phyloP scores from a whole-genome alignment of 2,329 filamentous ascomycete genomes.

The Hymenoscyphus occultus region DNA sequence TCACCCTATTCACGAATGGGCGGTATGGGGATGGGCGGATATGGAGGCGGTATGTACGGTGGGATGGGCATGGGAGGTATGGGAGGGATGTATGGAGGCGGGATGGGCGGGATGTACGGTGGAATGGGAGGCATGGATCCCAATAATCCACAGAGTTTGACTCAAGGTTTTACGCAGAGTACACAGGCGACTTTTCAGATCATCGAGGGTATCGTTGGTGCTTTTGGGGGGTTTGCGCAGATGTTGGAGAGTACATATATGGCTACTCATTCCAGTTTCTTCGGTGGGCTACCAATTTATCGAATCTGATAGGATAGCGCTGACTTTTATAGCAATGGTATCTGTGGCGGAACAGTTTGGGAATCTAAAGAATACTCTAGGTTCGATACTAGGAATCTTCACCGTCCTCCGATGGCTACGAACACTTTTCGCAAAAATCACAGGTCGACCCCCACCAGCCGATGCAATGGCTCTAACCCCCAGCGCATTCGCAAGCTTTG shows the following conservation, averaged over 20 bases:
- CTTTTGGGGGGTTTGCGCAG: constrained; percentile 96
- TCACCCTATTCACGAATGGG: constrained; percentile 49
- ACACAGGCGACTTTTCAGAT: constrained; percentile 97
- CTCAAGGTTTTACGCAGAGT: constrained; percentile 91
- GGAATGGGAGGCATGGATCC: constrained; percentile 57
- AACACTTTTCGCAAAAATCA: constrained; percentile 86
- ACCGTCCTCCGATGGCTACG: constrained; percentile 93
- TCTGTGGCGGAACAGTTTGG: constrained; percentile 97
- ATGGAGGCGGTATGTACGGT: constrained; percentile 38
- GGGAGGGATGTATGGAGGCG: constrained; percentile 40
- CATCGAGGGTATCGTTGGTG: constrained; percentile 93
- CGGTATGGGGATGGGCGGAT: constrained; percentile 41
- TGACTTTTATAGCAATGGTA: constrained; percentile 72
- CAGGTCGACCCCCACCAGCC: constrained; percentile 83
- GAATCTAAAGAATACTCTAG: constrained; percentile 87
- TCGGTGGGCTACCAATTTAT: constrained; percentile 60
- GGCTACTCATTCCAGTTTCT: constrained; percentile 98
- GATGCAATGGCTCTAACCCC: constrained; percentile 86
- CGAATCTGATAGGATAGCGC: constrained; percentile 7
- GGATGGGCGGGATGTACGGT: constrained; percentile 48
- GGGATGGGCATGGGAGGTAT: constrained; percentile 39
- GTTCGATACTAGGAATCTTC: constrained; percentile 92
- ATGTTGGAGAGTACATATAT: constrained; percentile 99
- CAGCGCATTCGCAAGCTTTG: constrained; percentile 85
- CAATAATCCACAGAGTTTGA: constrained; percentile 89